Conservation (phyloP, 2,329 filamentous ascomycete genomes). For the Aulographum hederae region DNA sequence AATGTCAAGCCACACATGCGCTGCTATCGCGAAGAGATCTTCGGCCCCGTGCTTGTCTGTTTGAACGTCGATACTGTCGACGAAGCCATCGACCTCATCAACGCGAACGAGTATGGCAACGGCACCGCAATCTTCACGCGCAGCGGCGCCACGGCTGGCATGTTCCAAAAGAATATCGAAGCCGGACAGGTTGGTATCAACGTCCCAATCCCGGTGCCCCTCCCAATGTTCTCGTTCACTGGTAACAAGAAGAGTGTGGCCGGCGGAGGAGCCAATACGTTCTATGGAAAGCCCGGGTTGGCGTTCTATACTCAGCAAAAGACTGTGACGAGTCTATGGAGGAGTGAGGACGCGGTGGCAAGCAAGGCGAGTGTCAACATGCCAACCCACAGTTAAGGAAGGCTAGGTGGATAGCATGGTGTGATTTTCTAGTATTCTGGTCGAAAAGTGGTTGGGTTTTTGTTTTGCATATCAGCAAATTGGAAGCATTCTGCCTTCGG, state of each 20-base stretch:
- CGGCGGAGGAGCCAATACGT: slow-evolving; percentile 79
- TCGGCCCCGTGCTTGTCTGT: slow-evolving; percentile 69
- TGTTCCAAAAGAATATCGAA: slow-evolving; percentile 66
- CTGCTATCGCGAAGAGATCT: slow-evolving; percentile 75
- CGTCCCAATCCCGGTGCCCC: slow-evolving; percentile 50
- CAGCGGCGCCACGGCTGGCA: slow-evolving; percentile 57
- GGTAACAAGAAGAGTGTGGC: slow-evolving; percentile 75
- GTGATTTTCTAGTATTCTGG: no score
- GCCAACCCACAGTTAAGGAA: slow-evolving; percentile 46
- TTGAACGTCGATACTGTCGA: slow-evolving; percentile 62
- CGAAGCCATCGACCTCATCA: slow-evolving; percentile 66
- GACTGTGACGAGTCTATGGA: slow-evolving; percentile 91
- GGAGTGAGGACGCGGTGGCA: slow-evolving; percentile 63
- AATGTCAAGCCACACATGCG: slow-evolving; percentile 66
- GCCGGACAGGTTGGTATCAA: slow-evolving; percentile 78
- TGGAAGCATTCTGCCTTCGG: no score
- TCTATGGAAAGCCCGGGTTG: slow-evolving; percentile 85
- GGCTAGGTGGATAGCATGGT: no score
- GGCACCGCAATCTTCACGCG: slow-evolving; percentile 72
- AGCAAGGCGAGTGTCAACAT: slow-evolving; percentile 78
- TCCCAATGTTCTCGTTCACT: slow-evolving; percentile 40
- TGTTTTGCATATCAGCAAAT: no score
- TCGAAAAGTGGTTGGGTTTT: no score
- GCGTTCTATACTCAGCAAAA: slow-evolving; percentile 74
- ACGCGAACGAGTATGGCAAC: slow-evolving; percentile 75